These are phyloP conservation scores for Rhodamnia rubescens DNA, from an alignment of 345 rosid genomes.

Conservation along the genomic window DNA sequence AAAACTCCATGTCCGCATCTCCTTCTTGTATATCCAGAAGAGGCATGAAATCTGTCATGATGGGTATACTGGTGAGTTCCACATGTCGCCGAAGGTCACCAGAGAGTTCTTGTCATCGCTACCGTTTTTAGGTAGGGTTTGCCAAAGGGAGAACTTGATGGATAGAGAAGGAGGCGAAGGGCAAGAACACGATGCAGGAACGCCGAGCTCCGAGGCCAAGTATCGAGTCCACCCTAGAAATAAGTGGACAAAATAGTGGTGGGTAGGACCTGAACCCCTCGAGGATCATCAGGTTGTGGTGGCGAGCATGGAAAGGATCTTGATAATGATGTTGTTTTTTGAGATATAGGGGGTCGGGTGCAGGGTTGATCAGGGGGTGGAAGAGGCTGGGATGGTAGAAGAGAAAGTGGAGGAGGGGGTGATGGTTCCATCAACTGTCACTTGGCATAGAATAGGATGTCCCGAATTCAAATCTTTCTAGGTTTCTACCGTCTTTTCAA, in stretches of 20 bases:
- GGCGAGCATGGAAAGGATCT: slow-evolving; percentile 15
- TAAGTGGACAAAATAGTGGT: slow-evolving; percentile 19
- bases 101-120: not conserved
- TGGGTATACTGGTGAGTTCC: slow-evolving; percentile 23
- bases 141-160: slow-evolving; percentile 10
- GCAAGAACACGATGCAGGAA: slow-evolving; percentile 36
- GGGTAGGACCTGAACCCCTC: slow-evolving; percentile 29
- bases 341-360: not conserved
- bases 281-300: slow-evolving; percentile 18
- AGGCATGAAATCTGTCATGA: too few species aligned
- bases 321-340: not conserved
- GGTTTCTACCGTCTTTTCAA: too few species aligned
- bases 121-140: slow-evolving; percentile 5
- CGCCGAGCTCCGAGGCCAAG: slow-evolving; percentile 26
- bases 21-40: too few species aligned
- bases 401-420: slow-evolving; percentile 22
- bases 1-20: too few species aligned
- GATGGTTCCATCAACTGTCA: slow-evolving; percentile 1
- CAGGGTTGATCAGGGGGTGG: slow-evolving; percentile 17
- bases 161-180: slow-evolving; percentile 29
- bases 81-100: slow-evolving; percentile 15
- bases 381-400: slow-evolving; percentile 15
- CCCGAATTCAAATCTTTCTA: too few species aligned
- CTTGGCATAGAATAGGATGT: too few species aligned
- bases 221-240: slow-evolving; percentile 59